These are phyloP conservation scores for Aspergillus sp. DNA, from an alignment of 2,329 filamentous ascomycete species.

Conservation along the genomic window DNA sequence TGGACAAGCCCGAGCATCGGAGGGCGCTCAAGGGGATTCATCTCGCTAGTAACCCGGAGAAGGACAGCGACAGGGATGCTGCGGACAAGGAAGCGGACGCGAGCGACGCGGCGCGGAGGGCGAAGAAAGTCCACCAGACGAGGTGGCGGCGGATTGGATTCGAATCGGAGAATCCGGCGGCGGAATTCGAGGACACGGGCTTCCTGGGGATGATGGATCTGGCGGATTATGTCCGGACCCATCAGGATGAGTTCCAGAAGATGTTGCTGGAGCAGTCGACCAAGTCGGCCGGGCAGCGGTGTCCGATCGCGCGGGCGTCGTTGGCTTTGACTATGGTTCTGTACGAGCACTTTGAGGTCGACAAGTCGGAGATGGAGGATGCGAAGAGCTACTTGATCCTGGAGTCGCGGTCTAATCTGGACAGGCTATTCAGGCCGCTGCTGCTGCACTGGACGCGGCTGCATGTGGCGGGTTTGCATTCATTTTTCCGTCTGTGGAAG, in stretches of 20 bases:
- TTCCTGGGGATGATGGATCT: constrained; percentile 97
- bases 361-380: constrained; percentile 72
- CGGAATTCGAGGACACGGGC: constrained; percentile 76
- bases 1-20: constrained; percentile 81
- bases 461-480: constrained; percentile 74
- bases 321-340: constrained; percentile 77
- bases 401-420: constrained; percentile 68
- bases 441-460: constrained; percentile 87
- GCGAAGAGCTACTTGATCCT: constrained; percentile 63
- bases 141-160: constrained; percentile 93
- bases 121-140: constrained; percentile 69
- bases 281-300: constrained; percentile 60
- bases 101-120: constrained; percentile 43
- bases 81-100: too few relatives aligned
- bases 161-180: constrained; percentile 74
- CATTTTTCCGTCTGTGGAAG: constrained; percentile 90
- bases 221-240: constrained; percentile 82
- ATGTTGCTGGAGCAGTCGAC: constrained; percentile 80
- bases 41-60: constrained; percentile 57
- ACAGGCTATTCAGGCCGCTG: constrained; percentile 76
- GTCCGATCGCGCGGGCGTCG: constrained; percentile 78
- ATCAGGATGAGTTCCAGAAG: constrained; percentile 89
- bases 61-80: constrained; percentile 19
- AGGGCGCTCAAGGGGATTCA: constrained; percentile 78
- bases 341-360: constrained; percentile 93